Conservation (phyloP, 2,329 filamentous ascomycete genomes). For the Ophiocordyceps australis region DNA sequence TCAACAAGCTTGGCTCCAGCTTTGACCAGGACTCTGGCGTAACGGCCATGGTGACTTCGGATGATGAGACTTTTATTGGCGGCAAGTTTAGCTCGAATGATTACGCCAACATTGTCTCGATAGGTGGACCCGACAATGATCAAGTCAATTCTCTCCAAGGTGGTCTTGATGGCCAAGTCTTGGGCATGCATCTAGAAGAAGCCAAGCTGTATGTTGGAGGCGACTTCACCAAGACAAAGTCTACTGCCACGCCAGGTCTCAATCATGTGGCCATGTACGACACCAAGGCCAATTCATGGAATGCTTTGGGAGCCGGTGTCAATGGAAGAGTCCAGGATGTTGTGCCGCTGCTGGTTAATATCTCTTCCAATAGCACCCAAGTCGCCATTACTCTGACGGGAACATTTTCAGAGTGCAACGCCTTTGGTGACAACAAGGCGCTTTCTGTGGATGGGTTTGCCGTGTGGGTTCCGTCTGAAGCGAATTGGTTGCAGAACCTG, state of each 20-base stretch:
- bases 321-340: slow-evolving; percentile 61
- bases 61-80: slow-evolving; percentile 53
- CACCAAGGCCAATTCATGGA: slow-evolving; percentile 50
- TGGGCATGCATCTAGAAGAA: slow-evolving; percentile 48
- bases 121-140: slow-evolving; percentile 41
- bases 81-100: slow-evolving; percentile 63
- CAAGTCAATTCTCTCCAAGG: slow-evolving; percentile 44
- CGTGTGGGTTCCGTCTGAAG: slow-evolving; percentile 73
- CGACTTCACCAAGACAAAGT: slow-evolving; percentile 58
- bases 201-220: slow-evolving; percentile 66
- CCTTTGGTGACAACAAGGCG: slow-evolving; percentile 43
- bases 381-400: slow-evolving; percentile 66
- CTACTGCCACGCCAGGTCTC: slow-evolving; percentile 43
- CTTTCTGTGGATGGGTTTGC: slow-evolving; percentile 59
- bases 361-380: slow-evolving; percentile 50
- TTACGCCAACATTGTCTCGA: slow-evolving; percentile 59
- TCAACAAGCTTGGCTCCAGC: slow-evolving; percentile 57
- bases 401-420: slow-evolving; percentile 54
- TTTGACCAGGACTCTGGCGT: slow-evolving; percentile 53
- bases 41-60: slow-evolving; percentile 44
- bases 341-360: slow-evolving; percentile 62
- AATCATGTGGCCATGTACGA: slow-evolving; percentile 65
- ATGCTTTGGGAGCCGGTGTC: slow-evolving; percentile 66
- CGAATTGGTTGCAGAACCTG: slow-evolving; percentile 79
- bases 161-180: slow-evolving; percentile 67